Base-by-base conservation (phyloP, 345 rosid species). In the Kandelia obovata region DNA sequence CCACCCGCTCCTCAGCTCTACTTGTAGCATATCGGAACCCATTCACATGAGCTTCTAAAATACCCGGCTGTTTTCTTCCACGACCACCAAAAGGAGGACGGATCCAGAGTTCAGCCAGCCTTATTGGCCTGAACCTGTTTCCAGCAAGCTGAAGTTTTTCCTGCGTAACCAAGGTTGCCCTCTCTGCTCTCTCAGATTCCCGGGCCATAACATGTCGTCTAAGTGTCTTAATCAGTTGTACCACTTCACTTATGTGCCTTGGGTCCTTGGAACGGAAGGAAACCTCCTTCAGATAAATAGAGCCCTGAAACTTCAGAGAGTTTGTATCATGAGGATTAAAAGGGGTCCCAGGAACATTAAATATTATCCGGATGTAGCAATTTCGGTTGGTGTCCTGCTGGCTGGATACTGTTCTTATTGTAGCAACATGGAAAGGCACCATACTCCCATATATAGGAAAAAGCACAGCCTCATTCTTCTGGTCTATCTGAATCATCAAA, bases 1-100 rank as follows among this genome's bases (percentile, higher is more conserved):
- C 98, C 63, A 89, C 96, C 0, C 89, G 92, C 76, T 92, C 97
- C 0, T 90, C 90, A 11, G 88, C 73, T 74, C 92, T 89, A 35
- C 85, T 79, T 0, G 93, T 90, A 51, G 96, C 80, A 75, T 81
- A 90, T 11, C 96, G 83, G 70, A 92, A 86, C 58, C 97, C 97
- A 80, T 92, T 92, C 27, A 78, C 71, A 70, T 87, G 96, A 71
- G 92, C 97, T 85, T 92, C 96, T 7, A 92, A 87, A 61, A 89
- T 69, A 71, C 98, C 96, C 0, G 96, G 87, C 62, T 85, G 64
- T 85, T 89, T 92, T 79, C 96, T 89, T 69, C 90, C 90, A 30
- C 98, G 88, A n/a, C 96, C 98, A 51, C 92, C 85, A 64, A 92
- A 92, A 60, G 72, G 79, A 19, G 97, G 98, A 63, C 92, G 93